Base-by-base conservation (phyloP, 768 basidiomycete species). In the Amanita thiersii region DNA sequence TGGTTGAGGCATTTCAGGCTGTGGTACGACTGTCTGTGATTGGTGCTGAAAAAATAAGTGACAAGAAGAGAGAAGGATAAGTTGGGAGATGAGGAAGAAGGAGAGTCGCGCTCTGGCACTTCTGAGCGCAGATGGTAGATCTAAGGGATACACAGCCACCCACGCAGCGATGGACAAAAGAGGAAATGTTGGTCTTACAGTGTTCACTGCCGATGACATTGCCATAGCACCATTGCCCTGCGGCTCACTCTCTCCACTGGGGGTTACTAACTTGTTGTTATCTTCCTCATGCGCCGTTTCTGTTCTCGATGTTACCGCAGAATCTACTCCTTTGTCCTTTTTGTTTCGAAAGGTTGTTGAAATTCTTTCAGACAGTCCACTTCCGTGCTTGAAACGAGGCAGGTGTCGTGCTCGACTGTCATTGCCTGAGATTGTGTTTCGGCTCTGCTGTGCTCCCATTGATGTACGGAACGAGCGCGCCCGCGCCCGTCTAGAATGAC, bases 1-100 rank as follows among this genome's bases (percentile, higher is more conserved):
- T 35, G 69, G 18, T 5, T 35, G 34, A 5, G 42, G 42, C 42
- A 43, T 43, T 37, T 30, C 25, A 5, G n/a, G 8, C n/a, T n/a
- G n/a, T n/a, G n/a, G n/a, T 10, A 11, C 26, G 35, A 19, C 18
- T 19, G 12, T 20, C 17, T 36, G 4, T 25, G 11, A 33, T 43
- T 23, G 26, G 35, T 28, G 26, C 26, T 7, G n/a, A n/a, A 28
- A 28, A 28, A n/a, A 28, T 7, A 28, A 28, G 26, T 7, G 26
- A 7, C 7, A 7, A 7, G 7, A n/a, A 28, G n/a, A n/a, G 26
- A 28, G 26, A 7, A 28, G n/a, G 7, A 28, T n/a, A 7, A n/a
- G 7, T 28, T 7, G 26, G n/a, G 26, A 28, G 12, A 33, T 42
- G 15, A 42, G 32, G 35, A 34, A 25, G 19, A 3, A 11, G 28